phyloP scores from a whole-genome alignment of 75 land plant genomes.

The Cupressus sempervirens region DNA sequence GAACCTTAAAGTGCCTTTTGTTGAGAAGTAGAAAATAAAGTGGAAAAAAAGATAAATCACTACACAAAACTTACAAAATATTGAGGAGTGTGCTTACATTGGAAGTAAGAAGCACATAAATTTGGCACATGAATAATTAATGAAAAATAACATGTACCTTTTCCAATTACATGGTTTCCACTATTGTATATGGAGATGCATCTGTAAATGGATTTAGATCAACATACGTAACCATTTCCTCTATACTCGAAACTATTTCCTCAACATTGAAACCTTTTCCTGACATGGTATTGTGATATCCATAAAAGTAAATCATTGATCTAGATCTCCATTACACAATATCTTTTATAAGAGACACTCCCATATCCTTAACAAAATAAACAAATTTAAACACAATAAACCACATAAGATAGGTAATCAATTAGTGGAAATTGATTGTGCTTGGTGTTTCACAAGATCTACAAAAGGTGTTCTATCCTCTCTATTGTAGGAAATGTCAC shows the following conservation, averaged over 20 bases:
- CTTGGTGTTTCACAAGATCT: conserved; percentile 49
- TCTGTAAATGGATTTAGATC: conserved; percentile 84
- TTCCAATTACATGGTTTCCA: conserved; percentile 93
- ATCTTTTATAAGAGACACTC: conserved; percentile 26
- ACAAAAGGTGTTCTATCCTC: conserved; percentile 63
- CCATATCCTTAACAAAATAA: conserved; percentile 62
- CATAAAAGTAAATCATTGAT: conserved; percentile 25
- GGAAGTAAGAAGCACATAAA: conserved; percentile 78
- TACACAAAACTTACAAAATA: not conserved
- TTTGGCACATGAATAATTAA: conserved; percentile 77
- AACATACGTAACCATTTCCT: conserved; percentile 83
- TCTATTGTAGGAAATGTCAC: conserved; percentile 64
- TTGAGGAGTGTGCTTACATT: conserved; percentile 35
- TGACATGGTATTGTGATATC: conserved; percentile 82
- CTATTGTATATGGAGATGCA: conserved; percentile 88
- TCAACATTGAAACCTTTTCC: conserved; percentile 59
- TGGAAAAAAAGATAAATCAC: not conserved
- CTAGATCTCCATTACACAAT: not conserved
- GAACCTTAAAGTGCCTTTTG: not conserved
- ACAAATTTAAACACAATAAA: conserved; percentile 67
- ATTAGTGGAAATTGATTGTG: conserved; percentile 93
- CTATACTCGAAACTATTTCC: conserved; percentile 46
- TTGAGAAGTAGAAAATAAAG: not conserved
- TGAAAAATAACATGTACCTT: conserved; percentile 85
- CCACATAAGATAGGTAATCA: conserved; percentile 71